Evolutionary conservation across 495 filamentous ascomycete genomes (phyloP).

Genomic region (Hamigera avellanea): DNA sequence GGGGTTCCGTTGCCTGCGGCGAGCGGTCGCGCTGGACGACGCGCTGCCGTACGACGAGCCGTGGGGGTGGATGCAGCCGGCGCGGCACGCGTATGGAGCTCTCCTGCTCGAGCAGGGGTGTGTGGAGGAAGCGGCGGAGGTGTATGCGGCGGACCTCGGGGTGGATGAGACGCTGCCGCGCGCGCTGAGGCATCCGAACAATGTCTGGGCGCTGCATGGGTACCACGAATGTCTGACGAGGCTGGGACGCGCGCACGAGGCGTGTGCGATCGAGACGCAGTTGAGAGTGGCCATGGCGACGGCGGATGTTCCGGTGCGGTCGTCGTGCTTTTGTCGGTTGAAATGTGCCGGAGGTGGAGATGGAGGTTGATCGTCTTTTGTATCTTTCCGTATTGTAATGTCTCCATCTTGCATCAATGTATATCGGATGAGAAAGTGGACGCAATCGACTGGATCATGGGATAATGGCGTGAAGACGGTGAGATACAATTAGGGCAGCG

Average conservation of each 20-base stretch:
- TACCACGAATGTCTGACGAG: conserved; percentile 50
- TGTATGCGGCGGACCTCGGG: conserved; percentile 53
- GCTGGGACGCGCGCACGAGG: conserved; percentile 37
- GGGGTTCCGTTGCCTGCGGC: conserved; percentile 43
- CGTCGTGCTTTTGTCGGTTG: conserved; percentile 52
- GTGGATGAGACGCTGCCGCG: conserved; percentile 41
- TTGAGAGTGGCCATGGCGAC: conserved; percentile 36
- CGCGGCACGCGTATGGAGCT: conserved; percentile 53
- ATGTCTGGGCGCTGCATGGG: conserved; percentile 59
- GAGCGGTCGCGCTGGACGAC: conserved; percentile 43
- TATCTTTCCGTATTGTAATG: too few species aligned
- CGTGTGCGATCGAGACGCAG: conserved; percentile 33
- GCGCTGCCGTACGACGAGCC: conserved; percentile 53
- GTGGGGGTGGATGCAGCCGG: conserved; percentile 61
- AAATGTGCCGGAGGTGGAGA: too few species aligned
- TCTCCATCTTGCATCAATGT: too few species aligned
- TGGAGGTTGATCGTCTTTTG: too few species aligned
- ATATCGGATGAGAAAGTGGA: too few species aligned
- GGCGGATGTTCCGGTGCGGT: conserved; percentile 47
- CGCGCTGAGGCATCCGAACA: conserved; percentile 49
- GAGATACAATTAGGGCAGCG: too few species aligned
- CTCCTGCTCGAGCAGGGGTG: conserved; percentile 49
- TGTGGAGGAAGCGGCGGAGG: conserved; percentile 38
- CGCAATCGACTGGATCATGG: too few species aligned
- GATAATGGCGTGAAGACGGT: too few species aligned